Percentiles rank a stretch among this genome's conserved stretches.
Conservation (phyloP, 352 stramenopile species). For the Blastocystis sp. region DNA sequence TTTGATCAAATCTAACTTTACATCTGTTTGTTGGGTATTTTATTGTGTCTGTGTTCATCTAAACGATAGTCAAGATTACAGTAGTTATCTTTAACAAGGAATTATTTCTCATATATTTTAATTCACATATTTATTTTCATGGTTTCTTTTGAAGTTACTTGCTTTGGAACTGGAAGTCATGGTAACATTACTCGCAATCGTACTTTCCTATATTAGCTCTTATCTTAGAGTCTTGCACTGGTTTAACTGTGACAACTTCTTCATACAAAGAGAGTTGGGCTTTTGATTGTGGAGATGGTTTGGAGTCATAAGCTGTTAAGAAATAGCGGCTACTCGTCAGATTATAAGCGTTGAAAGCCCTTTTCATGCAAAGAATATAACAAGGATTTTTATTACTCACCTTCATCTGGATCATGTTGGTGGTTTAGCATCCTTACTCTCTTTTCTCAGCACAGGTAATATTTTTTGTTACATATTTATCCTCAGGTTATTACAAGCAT, state of each 20-base stretch:
- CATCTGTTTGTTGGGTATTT: not conserved
- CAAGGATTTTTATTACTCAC: slow-evolving; percentile 74
- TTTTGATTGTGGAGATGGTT: slow-evolving; percentile 61
- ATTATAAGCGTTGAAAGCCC: not conserved
- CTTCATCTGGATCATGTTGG: slow-evolving; percentile 74
- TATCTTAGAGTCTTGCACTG: not conserved
- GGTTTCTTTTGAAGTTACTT: not conserved
- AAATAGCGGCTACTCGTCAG: not conserved
- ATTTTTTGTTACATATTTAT: not conserved
- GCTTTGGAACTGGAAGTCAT: not conserved
- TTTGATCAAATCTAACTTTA: slow-evolving; percentile 79
- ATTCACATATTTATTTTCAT: no score
- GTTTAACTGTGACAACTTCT: not conserved
- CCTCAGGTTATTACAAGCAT: not conserved
- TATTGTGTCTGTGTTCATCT: no score
- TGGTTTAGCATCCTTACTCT: slow-evolving; percentile 68
- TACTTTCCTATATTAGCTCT: not conserved
- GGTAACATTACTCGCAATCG: not conserved
- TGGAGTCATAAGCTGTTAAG: not conserved
- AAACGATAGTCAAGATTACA: no score
- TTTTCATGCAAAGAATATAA: slow-evolving; percentile 58
- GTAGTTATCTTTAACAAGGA: no score
- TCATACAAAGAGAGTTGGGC: not conserved
- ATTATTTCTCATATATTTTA: no score
- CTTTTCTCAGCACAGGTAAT: slow-evolving; percentile 48